Percentiles rank a stretch among this genome's conserved stretches.
Conservation (phyloP, 78 protist genomes). For the slime mould (Dictyostelium discoideum) region DNA sequence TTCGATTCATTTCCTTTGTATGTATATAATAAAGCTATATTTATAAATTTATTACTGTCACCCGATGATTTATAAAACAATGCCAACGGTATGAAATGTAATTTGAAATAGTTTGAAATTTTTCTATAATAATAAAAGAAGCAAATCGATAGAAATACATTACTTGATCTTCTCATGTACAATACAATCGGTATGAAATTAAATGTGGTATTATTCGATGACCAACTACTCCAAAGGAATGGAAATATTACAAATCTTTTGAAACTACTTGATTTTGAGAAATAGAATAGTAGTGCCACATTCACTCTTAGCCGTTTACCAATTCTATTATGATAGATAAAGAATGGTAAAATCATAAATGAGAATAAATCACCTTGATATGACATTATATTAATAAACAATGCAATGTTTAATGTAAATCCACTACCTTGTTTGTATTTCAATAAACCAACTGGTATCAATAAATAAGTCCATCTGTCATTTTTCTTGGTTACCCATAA, state of each 20-base stretch:
- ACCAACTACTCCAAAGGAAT: slow-evolving; percentile 4
- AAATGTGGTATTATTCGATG: background rate
- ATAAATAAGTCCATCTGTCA: background rate
- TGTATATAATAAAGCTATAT: background rate
- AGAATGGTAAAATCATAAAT: slow-evolving; percentile 11
- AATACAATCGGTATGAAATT: background rate
- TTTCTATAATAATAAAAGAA: slow-evolving; percentile 18
- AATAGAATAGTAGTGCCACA: background rate
- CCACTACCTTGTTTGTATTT: background rate
- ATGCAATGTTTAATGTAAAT: slow-evolving; percentile 16
- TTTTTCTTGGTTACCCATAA: slow-evolving; percentile 4
- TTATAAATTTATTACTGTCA: background rate
- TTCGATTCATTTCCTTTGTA: too few relatives aligned
- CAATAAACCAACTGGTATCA: slow-evolving; percentile 1
- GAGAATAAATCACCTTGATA: background rate
- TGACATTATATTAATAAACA: background rate
- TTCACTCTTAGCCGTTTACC: background rate
- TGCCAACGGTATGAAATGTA: background rate
- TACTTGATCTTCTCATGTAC: background rate
- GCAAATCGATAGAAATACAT: background rate
- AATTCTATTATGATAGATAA: background rate
- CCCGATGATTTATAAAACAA: background rate
- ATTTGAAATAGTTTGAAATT: background rate
- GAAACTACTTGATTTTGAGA: background rate
- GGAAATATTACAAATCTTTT: slow-evolving; percentile 22